Evolutionary conservation across 2,329 filamentous ascomycete genomes (phyloP).

Genomic region (Calcarisporium arbuscula): DNA sequence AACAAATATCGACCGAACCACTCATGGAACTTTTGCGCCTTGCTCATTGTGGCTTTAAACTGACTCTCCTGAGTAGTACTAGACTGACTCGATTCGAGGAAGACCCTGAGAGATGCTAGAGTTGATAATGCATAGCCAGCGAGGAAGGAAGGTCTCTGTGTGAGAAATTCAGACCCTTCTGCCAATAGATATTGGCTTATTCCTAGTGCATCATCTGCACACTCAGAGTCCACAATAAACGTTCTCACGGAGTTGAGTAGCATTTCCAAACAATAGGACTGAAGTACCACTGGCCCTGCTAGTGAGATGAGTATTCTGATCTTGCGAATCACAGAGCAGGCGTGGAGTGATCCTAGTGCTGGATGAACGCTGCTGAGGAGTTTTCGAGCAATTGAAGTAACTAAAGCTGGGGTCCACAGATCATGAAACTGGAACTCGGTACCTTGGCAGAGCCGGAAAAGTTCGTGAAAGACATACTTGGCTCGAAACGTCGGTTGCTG

Average conservation of each 20-base stretch:
- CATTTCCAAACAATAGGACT: conserved; percentile 85
- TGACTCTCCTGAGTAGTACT: conserved; percentile 83
- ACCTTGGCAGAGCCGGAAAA: conserved; percentile 71
- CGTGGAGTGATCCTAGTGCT: conserved; percentile 78
- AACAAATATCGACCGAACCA: conserved; percentile 72
- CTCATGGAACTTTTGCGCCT: conserved; percentile 65
- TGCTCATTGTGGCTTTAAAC: conserved; percentile 68
- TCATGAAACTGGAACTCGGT: conserved; percentile 56
- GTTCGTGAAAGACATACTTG: conserved; percentile 67
- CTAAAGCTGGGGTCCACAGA: conserved; percentile 72
- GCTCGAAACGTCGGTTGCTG: conserved; percentile 85
- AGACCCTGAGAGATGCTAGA: conserved; percentile 69
- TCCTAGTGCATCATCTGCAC: conserved; percentile 83
- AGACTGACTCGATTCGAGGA: conserved; percentile 67
- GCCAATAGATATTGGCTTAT: conserved; percentile 78
- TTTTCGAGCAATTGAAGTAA: conserved; percentile 67
- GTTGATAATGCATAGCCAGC: conserved; percentile 75
- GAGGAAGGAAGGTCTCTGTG: conserved; percentile 64
- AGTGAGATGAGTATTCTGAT: conserved; percentile 75
- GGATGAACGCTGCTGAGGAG: conserved; percentile 77
- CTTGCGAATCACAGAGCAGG: conserved; percentile 80
- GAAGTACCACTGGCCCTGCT: conserved; percentile 64
- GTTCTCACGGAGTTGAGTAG: conserved; percentile 72
- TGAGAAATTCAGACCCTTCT: conserved; percentile 59
- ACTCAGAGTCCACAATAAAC: conserved; percentile 77